Evolutionary conservation across 306 rosid genomes (phyloP).

Genomic region (Prunus mongolica): DNA sequence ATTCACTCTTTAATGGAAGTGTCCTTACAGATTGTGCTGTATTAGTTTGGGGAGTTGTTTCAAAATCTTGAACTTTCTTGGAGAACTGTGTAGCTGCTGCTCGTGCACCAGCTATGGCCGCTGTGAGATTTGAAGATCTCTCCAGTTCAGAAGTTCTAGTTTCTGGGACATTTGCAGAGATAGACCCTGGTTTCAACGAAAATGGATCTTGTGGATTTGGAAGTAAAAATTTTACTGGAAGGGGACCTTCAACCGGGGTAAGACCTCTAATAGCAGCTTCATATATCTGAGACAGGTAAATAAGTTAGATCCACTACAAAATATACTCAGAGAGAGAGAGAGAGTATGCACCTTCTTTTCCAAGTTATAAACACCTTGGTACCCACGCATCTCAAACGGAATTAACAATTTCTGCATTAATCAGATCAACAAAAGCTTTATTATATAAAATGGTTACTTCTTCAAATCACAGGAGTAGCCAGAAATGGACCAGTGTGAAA

Average conservation of each 20-base stretch:
- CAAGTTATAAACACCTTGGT: constrained; percentile 86
- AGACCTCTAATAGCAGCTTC: constrained; percentile 88
- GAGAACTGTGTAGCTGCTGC: constrained; percentile 83
- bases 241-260: constrained; percentile 50
- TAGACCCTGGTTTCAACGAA: constrained; percentile 73
- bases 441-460: not conserved
- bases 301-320: constrained; percentile 13
- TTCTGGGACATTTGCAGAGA: constrained; percentile 29
- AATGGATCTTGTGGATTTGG: constrained; percentile 65
- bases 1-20: constrained; percentile 20
- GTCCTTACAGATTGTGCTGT: constrained; percentile 1
- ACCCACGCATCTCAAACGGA: constrained; percentile 98
- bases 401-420: constrained; percentile 65
- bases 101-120: constrained; percentile 82
- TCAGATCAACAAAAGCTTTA: constrained; percentile 8
- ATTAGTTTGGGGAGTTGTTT: constrained; percentile 15
- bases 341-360: constrained; percentile 61
- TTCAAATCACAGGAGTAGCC: constrained; percentile 1
- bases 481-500: constrained; percentile 5
- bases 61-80: constrained; percentile 46
- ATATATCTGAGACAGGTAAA: constrained; percentile 43
- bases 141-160: constrained; percentile 49
- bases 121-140: constrained; percentile 53
- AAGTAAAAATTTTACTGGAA: constrained; percentile 70
- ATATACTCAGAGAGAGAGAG: not conserved